Evolutionary conservation across 2,329 filamentous ascomycete genomes (phyloP).

Genomic region (Colletotrichum navitas): DNA sequence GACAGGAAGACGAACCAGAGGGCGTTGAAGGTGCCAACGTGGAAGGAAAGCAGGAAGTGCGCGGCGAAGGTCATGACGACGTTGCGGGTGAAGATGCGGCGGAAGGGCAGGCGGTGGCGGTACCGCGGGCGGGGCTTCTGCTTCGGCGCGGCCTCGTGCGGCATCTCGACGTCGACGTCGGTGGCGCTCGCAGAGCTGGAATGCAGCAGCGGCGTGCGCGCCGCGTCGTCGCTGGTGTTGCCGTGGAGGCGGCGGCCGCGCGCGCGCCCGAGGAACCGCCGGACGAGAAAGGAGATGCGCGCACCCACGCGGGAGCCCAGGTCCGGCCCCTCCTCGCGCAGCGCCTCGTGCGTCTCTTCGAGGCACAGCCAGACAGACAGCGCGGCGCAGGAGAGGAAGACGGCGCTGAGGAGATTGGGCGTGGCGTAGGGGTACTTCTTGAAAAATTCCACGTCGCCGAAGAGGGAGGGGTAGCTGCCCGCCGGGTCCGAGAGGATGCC

Average conservation of each 20-base stretch:
- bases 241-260: constrained; percentile 13
- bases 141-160: constrained; percentile 42
- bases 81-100: constrained; percentile 67
- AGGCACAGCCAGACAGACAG: constrained; percentile 63
- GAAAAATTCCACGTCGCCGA: constrained; percentile 62
- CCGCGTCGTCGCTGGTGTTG: constrained; percentile 29
- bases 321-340: constrained; percentile 56
- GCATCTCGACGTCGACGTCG: constrained; percentile 49
- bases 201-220: constrained; percentile 54
- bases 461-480: constrained; percentile 68
- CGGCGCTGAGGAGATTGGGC: constrained; percentile 66
- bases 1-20: constrained; percentile 84
- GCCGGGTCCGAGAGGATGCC: constrained; percentile 77
- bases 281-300: constrained; percentile 50
- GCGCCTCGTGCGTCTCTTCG: constrained; percentile 64
- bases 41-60: constrained; percentile 78
- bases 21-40: constrained; percentile 81
- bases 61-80: constrained; percentile 68
- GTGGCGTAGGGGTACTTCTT: constrained; percentile 64
- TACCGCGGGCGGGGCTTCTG: constrained; percentile 52
- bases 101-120: constrained; percentile 63
- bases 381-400: constrained; percentile 60
- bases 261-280: constrained; percentile 43
- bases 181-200: constrained; percentile 47
- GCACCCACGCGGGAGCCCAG: constrained; percentile 57